A percentile compares a stretch with the other conserved stretches of the same genome.
These are phyloP conservation scores for Candida tallmaniae DNA, from an alignment of 805 yeast genomes.

Conservation along the genomic window DNA sequence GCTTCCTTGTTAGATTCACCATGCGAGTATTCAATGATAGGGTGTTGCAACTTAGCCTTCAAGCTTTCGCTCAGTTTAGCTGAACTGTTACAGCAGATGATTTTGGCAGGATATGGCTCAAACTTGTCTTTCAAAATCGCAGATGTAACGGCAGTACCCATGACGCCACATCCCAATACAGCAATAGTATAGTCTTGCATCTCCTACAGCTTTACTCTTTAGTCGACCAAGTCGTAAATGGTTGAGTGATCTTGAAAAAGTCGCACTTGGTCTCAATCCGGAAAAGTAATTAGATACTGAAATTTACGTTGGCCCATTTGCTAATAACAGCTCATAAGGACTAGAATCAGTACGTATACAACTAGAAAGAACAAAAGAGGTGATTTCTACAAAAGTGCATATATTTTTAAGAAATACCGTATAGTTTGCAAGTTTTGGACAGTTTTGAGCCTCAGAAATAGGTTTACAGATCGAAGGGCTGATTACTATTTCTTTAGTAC, in stretches of 20 bases:
- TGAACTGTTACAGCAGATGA: constrained; percentile 71
- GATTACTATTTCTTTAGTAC: too few relatives aligned
- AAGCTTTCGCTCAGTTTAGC: constrained; percentile 39
- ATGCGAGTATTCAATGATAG: constrained; percentile 48
- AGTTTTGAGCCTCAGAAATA: too few relatives aligned
- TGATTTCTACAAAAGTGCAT: too few relatives aligned
- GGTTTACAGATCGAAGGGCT: too few relatives aligned
- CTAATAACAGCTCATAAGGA: too few relatives aligned
- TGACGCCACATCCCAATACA: constrained; percentile 89
- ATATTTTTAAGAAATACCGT: too few relatives aligned
- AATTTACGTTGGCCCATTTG: too few relatives aligned
- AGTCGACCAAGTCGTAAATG: too few relatives aligned
- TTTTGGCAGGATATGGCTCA: constrained; percentile 59
- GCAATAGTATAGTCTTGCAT: constrained; percentile 51
- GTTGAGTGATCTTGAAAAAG: too few relatives aligned
- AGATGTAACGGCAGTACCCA: constrained; percentile 89
- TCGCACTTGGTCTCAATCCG: constrained; percentile 1
- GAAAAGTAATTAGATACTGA: constrained; percentile 5
- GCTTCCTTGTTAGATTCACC: constrained; percentile 51
- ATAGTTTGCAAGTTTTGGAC: too few relatives aligned
- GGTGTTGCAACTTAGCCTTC: constrained; percentile 33
- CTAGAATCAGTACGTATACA: too few relatives aligned
- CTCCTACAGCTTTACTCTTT: neutral
- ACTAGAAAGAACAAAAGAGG: too few relatives aligned
- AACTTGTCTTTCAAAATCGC: constrained; percentile 58